Evolutionary conservation across 2,329 filamentous ascomycete species (phyloP).

Genomic region (Colletotrichum sp.): DNA sequence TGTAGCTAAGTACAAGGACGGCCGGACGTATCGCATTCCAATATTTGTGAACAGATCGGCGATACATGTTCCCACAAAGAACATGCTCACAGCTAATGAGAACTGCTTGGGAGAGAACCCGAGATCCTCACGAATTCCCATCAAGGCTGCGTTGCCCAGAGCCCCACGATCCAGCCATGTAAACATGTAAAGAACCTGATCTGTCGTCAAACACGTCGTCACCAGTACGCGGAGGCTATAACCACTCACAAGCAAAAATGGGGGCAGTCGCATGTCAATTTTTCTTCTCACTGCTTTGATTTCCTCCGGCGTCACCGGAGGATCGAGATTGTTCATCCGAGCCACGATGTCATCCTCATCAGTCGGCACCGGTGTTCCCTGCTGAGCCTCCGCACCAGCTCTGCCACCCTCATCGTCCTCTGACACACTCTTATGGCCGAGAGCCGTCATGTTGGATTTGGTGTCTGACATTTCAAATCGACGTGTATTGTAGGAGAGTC

Average conservation of each 20-base stretch:
- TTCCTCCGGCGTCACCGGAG: conserved; percentile 9
- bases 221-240: too few species aligned
- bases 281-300: conserved; percentile 21
- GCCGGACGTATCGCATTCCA: conserved; percentile 6
- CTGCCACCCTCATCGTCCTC: neutral
- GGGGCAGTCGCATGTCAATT: conserved; percentile 19
- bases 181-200: conserved; percentile 6
- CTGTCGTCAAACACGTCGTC: neutral
- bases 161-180: conserved; percentile 18
- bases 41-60: conserved; percentile 13
- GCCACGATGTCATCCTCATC: conserved; percentile 11
- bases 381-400: neutral
- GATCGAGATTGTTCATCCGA: conserved; percentile 21
- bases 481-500: too few species aligned
- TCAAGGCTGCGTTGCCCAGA: conserved; percentile 24
- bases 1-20: conserved; percentile 7
- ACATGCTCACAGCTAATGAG: conserved; percentile 25
- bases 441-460: neutral
- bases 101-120: conserved; percentile 23
- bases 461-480: neutral
- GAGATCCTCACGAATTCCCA: conserved; percentile 23
- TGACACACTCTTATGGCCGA: neutral
- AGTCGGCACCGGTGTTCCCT: neutral
- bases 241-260: neutral
- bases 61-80: conserved; percentile 20